Evolutionary conservation across 805 yeast genomes (phyloP).

Genomic region (Starmerella etchellsii): DNA sequence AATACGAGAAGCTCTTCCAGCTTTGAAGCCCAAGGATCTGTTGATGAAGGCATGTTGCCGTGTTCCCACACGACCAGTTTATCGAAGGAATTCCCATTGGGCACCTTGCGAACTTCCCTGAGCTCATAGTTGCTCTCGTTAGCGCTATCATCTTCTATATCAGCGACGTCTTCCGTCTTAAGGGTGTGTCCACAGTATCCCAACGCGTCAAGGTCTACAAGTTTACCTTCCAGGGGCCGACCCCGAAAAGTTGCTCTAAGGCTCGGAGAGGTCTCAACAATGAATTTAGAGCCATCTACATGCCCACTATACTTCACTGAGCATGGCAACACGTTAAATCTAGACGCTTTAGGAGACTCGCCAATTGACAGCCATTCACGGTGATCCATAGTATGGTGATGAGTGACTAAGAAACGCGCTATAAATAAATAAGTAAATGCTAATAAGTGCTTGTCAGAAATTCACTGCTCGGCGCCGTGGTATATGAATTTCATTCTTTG

Average conservation of each 20-base stretch:
- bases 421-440: neutral
- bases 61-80: constrained; percentile 18
- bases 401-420: neutral
- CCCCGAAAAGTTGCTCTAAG: constrained; percentile 16
- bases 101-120: neutral
- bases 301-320: constrained; percentile 12
- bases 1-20: constrained; percentile 15
- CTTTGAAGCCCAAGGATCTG: constrained; percentile 16
- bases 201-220: constrained; percentile 10
- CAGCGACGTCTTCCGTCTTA: constrained; percentile 9
- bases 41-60: constrained; percentile 6
- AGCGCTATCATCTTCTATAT: neutral
- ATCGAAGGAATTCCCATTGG: constrained; percentile 4
- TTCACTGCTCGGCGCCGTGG: neutral
- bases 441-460: neutral
- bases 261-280: neutral
- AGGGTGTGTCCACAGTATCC: constrained; percentile 17
- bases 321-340: constrained; percentile 17
- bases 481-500: neutral
- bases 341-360: neutral
- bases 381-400: neutral
- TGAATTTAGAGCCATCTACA: constrained; percentile 12
- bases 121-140: neutral
- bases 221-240: constrained; percentile 15
- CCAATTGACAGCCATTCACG: constrained; percentile 2